Conservation (phyloP, 495 filamentous ascomycete genomes). For the Astrothelium subdiscretum region DNA sequence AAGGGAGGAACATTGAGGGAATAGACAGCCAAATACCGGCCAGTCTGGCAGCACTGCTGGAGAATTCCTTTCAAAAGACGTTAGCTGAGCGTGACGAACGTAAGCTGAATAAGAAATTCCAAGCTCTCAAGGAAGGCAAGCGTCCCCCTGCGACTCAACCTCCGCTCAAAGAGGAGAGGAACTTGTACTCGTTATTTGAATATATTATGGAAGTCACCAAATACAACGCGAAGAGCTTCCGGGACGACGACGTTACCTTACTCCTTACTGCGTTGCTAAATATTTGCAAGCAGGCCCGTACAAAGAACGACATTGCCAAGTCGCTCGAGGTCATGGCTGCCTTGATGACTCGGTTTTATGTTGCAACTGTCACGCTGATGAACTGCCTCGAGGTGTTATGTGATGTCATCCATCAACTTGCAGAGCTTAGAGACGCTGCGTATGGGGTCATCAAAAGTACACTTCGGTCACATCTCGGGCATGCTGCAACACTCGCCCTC, state of each 20-base stretch:
- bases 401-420: conserved; percentile 66
- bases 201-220: conserved; percentile 58
- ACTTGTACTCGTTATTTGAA: background rate
- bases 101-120: background rate
- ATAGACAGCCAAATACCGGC: background rate
- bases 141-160: background rate
- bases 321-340: conserved; percentile 68
- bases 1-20: background rate
- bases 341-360: conserved; percentile 64
- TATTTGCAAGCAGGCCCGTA: conserved; percentile 65
- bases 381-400: conserved; percentile 69
- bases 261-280: conserved; percentile 57
- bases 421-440: conserved; percentile 53
- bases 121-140: background rate
- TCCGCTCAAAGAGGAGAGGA: background rate
- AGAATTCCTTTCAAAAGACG: background rate
- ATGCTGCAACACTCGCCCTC: conserved; percentile 23
- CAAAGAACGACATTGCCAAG: conserved; percentile 60
- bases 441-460: conserved; percentile 69
- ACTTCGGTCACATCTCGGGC: conserved; percentile 66
- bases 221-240: conserved; percentile 67
- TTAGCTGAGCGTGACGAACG: background rate
- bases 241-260: conserved; percentile 50
- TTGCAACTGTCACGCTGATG: conserved; percentile 55
- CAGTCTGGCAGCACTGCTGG: background rate